Evolutionary conservation across 23 red algal genomes (phyloP).

Genomic region (Cyanidioschyzon merolae): DNA sequence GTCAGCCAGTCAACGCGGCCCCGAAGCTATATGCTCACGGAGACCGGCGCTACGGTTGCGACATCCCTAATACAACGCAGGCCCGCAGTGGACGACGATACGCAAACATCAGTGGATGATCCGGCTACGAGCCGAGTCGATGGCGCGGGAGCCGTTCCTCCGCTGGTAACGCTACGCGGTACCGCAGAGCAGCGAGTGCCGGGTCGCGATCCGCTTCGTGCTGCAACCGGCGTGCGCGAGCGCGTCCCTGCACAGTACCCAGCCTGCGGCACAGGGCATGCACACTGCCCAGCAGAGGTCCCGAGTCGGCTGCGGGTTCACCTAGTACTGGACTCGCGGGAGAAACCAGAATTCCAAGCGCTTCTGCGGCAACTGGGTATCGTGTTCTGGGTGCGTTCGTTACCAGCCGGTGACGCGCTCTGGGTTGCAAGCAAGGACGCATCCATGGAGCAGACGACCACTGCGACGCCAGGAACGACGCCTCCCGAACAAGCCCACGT

Average conservation of each 20-base stretch:
- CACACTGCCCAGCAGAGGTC: too few relatives aligned
- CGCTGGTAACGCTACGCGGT: neutral
- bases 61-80: too few relatives aligned
- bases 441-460: neutral
- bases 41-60: neutral
- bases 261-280: too few relatives aligned
- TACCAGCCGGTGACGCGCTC: conserved; percentile 1
- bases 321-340: neutral
- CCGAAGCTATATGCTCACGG: neutral
- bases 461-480: neutral
- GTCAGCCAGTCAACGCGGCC: neutral
- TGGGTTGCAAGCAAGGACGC: neutral
- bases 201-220: neutral
- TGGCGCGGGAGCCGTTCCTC: neutral
- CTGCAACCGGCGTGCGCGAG: neutral
- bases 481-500: neutral
- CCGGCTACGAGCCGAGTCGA: neutral
- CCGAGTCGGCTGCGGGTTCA: neutral
- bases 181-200: neutral
- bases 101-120: too few relatives aligned
- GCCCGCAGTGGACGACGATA: too few relatives aligned
- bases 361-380: neutral
- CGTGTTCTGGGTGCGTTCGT: neutral
- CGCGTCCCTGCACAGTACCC: too few relatives aligned
- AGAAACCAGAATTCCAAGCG: conserved; percentile 6